These are phyloP conservation scores for Colletotrichum scovillei DNA, from an alignment of 2,329 filamentous ascomycete species.

Conservation along the genomic window DNA sequence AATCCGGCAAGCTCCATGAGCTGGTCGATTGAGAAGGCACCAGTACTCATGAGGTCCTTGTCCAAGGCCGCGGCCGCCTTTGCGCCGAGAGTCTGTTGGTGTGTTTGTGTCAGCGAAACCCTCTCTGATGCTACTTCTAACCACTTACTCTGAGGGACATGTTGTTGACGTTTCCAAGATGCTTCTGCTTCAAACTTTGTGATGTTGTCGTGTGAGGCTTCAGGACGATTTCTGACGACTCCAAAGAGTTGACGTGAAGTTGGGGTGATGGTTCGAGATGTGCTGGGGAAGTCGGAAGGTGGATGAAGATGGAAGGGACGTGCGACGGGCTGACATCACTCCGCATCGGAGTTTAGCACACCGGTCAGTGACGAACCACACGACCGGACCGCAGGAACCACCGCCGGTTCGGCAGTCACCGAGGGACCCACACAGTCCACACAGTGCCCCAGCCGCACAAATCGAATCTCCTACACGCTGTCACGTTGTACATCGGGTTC, in stretches of 20 bases:
- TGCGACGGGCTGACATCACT: slow-evolving; percentile 38
- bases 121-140: slow-evolving; percentile 35
- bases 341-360: slow-evolving; percentile 27
- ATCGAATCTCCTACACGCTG: not conserved
- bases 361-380: slow-evolving; percentile 28
- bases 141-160: slow-evolving; percentile 37
- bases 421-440: not conserved
- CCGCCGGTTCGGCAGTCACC: slow-evolving; percentile 5
- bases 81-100: slow-evolving; percentile 80
- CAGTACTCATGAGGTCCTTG: slow-evolving; percentile 90
- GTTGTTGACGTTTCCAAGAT: not conserved
- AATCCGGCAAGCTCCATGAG: slow-evolving; percentile 97
- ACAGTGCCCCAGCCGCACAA: too few species aligned
- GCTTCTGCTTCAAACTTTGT: not conserved
- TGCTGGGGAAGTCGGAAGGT: not conserved
- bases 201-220: not conserved
- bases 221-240: not conserved
- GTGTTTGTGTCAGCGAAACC: slow-evolving; percentile 47
- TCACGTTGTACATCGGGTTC: too few species aligned
- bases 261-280: slow-evolving; percentile 9
- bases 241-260: slow-evolving; percentile 6
- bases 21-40: slow-evolving; percentile 93
- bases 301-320: slow-evolving; percentile 23
- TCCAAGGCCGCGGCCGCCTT: slow-evolving; percentile 91
- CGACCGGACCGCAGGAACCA: slow-evolving; percentile 1